phyloP scores from a whole-genome alignment of 768 basidiomycete species.

The Filobasidium floriforme region DNA sequence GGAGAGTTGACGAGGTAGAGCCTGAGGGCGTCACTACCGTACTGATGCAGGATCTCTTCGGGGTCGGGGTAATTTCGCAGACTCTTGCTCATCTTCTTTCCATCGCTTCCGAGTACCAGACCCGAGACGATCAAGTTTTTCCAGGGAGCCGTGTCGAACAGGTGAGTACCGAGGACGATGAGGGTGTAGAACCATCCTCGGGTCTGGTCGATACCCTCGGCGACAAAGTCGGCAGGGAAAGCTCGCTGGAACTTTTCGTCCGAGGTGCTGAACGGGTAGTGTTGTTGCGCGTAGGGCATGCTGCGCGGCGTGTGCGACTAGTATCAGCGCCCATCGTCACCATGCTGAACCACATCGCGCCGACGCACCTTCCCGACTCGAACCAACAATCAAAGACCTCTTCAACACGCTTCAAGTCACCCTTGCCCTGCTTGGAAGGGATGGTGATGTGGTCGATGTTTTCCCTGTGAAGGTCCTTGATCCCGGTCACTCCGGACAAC shows the following conservation, averaged over 20 bases:
- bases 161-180: conserved; percentile 87
- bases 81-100: conserved; percentile 99
- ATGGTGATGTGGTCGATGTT: conserved; percentile 94
- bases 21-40: conserved; percentile 93
- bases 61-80: conserved; percentile 95
- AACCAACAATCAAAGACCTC: conserved; percentile 99
- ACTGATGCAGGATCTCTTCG: conserved; percentile 75
- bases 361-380: conserved; percentile 83
- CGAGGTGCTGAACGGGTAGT: conserved; percentile 82
- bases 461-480: conserved; percentile 86
- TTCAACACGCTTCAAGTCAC: conserved; percentile 75
- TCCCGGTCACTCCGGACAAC: conserved; percentile 72
- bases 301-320: conserved; percentile 47
- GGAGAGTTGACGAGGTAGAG: conserved; percentile 99
- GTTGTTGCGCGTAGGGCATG: conserved; percentile 96
- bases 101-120: conserved; percentile 89
- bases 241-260: conserved; percentile 77
- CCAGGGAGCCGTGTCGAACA: conserved; percentile 92
- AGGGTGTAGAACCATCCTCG: conserved; percentile 99
- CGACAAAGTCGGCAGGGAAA: conserved; percentile 94
- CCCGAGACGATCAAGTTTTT: conserved; percentile 95
- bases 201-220: conserved; percentile 97
- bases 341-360: not conserved
- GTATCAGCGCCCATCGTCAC: not conserved
- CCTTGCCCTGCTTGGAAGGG: conserved; percentile 81